Conservation (phyloP, 768 basidiomycete species). For the Suillus hirtellus region DNA sequence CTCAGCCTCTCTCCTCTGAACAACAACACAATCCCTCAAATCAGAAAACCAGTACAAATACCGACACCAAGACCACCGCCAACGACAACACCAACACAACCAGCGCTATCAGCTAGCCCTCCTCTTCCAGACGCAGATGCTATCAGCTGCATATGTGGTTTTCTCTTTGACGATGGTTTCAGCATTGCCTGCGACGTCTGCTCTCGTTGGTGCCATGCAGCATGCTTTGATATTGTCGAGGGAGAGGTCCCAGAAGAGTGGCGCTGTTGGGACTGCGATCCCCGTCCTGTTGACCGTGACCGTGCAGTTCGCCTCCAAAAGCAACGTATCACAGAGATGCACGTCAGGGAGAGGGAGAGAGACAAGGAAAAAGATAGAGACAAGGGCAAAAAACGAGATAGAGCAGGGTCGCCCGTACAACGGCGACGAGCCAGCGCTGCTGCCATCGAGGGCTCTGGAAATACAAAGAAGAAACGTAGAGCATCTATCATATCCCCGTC, state of each 20-base stretch:
- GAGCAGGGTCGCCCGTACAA: constrained; percentile 24
- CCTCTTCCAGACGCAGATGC: constrained; percentile 42
- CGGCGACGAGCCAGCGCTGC: constrained; percentile 36
- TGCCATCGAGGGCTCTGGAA: constrained; percentile 33
- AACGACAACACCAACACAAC: constrained; percentile 17
- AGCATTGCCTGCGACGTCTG: constrained; percentile 85
- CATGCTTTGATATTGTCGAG: constrained; percentile 67
- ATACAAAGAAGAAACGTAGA: constrained; percentile 39
- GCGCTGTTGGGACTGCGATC: constrained; percentile 70
- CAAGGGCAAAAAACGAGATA: constrained; percentile 28
- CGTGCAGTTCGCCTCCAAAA: constrained; percentile 47
- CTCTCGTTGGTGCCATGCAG: constrained; percentile 80
- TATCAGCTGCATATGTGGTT: constrained; percentile 75
- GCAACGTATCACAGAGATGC: neutral
- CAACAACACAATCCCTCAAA: constrained; percentile 42
- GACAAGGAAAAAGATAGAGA: constrained; percentile 35
- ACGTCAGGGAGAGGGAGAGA: constrained; percentile 20
- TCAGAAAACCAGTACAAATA: constrained; percentile 34
- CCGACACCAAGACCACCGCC: constrained; percentile 13
- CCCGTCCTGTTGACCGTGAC: constrained; percentile 43
- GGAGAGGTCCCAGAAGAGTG: constrained; percentile 72
- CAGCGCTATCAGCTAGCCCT: constrained; percentile 14
- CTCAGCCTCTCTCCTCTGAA: constrained; percentile 48
- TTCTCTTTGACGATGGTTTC: constrained; percentile 77
- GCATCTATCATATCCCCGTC: constrained; percentile 28